Evolutionary conservation across 257 asterid genomes (phyloP), one percentile per base, ranked within the genome.

Genomic region (Capsicum chinense): DNA sequence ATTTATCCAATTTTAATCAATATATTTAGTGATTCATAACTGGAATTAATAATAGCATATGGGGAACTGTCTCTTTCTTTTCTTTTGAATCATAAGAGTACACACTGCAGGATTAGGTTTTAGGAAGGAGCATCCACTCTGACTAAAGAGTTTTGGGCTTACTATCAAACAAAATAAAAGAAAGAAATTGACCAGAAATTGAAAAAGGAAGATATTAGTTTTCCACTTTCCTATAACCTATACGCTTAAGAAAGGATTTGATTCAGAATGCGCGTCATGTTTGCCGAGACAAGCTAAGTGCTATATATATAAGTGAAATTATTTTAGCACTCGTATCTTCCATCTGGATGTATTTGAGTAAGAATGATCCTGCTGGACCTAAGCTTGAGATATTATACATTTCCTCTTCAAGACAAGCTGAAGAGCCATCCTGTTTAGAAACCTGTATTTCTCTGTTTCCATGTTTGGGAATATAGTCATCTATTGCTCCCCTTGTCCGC

Each of bases 401-500:
- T 39, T 17, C 78, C 84, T 19, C 79, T 14, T 81, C 60, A 63
- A 37, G 79, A 63, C 62, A 26, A 21, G 35, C 64, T 26, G 78
- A 14, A 62, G 76, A 62, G 50, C 19, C 6, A 63, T 81, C 64
- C 21, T 33, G 26, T 81, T 74, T 83, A 54, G 62, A 8, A 66
- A 37, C 33, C 33, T 1, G 33, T 26, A 26, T 26, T 26, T 26
- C 33, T 26, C 33, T 26, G 2, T 26, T 26, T 26, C 33, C 33
- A 26, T 26, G 2, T 26, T 26, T 26, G 33, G 33, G 33, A 26
- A 1, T 26, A 26, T 26, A 26, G 33, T 26, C 86, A 14, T 82
- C 67, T 33, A 86, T 85, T 5, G 84, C 67, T 67, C 83, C 81
- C 80, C 66, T 86, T 44, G 62, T n/a, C 56, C 66, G 83, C 87